Evolutionary conservation across 1,139 yeast genomes (phyloP), one percentile per base, ranked within the genome.

Genomic region (Debaryomyces udenii): DNA sequence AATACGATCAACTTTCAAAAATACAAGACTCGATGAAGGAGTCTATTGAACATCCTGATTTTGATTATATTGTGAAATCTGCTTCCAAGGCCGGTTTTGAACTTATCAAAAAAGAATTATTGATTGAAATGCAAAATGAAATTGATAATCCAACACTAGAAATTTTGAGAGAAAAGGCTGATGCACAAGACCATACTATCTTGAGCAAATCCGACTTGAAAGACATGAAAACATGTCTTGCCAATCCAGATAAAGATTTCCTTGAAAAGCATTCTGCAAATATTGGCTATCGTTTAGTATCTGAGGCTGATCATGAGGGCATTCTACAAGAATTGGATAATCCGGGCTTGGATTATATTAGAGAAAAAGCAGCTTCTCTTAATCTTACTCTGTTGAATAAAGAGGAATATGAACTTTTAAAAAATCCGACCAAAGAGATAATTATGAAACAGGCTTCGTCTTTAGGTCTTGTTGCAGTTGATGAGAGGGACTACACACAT

Each of bases 71-170:
- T 54, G 2, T 26, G 26, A 13, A 11, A n/a, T 27, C 30, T 18
- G 28, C 40, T 11, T 18, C 26, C 7, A 14, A 24, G 18, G 20
- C 22, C 2, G 45, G 40, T 3, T 33, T 37, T 10, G 38, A 37
- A 11, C 20, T 44, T 16, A 20, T 35, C 13, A 27, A 32, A 18
- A 33, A 18, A 2, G 35, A 36, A 7, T 15, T 5, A 9, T 36
- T 38, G 16, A 27, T 6, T 9, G 27, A 20, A 5, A 29, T 45
- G 13, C 41, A 42, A 22, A 23, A 23, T 6, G 30, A 37, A 3
- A 27, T 46, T 5, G 48, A 52, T 3, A 44, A 44, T n/a, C 68
- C 68, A 10, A 40, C 58, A 1, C 11, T 52, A 17, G 64, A 59
- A 9, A 48, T 42, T 37, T 44, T 62, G 31, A 44, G 35, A 11